A percentile compares a stretch with the other conserved stretches of the same genome.
phyloP scores from a whole-genome alignment of 78 protist genomes.

The Dictyostelium brefeldianum region DNA sequence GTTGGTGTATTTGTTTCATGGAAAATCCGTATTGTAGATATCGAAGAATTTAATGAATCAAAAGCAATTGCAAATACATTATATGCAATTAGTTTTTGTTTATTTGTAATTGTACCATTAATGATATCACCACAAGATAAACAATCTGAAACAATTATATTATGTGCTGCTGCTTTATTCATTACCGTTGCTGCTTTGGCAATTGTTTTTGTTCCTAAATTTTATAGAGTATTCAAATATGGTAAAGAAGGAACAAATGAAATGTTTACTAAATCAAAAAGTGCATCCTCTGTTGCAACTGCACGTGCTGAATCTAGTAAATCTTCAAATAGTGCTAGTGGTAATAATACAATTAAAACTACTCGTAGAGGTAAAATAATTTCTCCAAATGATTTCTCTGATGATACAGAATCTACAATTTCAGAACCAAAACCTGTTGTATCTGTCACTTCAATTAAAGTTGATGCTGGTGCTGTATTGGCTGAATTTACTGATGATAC shows the following conservation, averaged over 20 bases:
- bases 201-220: slow-evolving; percentile 27
- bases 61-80: slow-evolving; percentile 17
- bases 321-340: not conserved
- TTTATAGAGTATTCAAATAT: slow-evolving; percentile 25
- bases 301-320: slow-evolving; percentile 20
- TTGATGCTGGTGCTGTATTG: slow-evolving; percentile 9
- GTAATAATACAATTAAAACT: not conserved
- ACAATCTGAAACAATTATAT: not conserved
- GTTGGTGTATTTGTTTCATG: slow-evolving; percentile 49
- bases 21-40: slow-evolving; percentile 28
- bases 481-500: slow-evolving; percentile 49
- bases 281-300: not conserved
- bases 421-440: not conserved
- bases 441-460: not conserved
- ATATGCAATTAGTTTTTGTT: slow-evolving; percentile 28
- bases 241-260: not conserved
- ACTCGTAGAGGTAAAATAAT: not conserved
- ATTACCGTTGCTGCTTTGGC: not conserved
- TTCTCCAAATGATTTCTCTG: not conserved
- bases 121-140: slow-evolving; percentile 6
- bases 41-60: slow-evolving; percentile 32
- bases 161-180: slow-evolving; percentile 15
- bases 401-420: slow-evolving; percentile 7
- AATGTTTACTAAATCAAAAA: not conserved
- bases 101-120: slow-evolving; percentile 32